Conservation (phyloP, 108 stramenopile species). For the Parietichytrium sp. region DNA sequence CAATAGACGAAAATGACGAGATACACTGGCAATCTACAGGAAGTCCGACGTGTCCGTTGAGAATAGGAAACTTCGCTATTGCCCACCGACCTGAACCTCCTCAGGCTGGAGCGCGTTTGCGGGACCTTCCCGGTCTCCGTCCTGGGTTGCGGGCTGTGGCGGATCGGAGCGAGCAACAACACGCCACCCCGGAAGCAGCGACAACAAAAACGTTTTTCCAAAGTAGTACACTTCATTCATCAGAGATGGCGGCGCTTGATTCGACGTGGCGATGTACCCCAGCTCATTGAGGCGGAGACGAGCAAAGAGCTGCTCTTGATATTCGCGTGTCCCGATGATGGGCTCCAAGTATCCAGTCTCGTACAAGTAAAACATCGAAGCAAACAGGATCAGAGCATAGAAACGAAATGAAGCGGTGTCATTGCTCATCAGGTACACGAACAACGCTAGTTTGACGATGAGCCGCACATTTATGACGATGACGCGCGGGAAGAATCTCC, state of each 20-base stretch:
- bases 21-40: too few species aligned
- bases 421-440: conserved; percentile 13
- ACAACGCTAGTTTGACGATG: neutral
- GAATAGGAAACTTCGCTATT: too few species aligned
- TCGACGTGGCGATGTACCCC: neutral
- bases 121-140: too few species aligned
- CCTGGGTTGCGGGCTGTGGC: too few species aligned
- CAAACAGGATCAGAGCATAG: neutral
- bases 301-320: neutral
- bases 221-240: neutral
- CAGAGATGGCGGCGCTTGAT: neutral
- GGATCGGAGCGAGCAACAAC: neutral
- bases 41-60: too few species aligned
- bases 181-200: neutral
- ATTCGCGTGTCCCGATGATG: neutral
- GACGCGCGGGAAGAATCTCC: neutral
- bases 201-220: conserved; percentile 3
- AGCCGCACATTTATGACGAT: conserved; percentile 18
- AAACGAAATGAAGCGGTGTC: conserved; percentile 23
- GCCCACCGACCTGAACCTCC: too few species aligned
- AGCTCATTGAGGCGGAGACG: conserved; percentile 12
- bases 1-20: too few species aligned
- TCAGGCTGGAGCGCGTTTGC: too few species aligned
- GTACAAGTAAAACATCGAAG: conserved; percentile 8
- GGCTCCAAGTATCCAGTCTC: conserved; percentile 32